Percentiles rank a stretch among this genome's conserved stretches.
Conservation (phyloP, 2,329 filamentous ascomycete genomes). For the Torrubiella hemipterigena region DNA sequence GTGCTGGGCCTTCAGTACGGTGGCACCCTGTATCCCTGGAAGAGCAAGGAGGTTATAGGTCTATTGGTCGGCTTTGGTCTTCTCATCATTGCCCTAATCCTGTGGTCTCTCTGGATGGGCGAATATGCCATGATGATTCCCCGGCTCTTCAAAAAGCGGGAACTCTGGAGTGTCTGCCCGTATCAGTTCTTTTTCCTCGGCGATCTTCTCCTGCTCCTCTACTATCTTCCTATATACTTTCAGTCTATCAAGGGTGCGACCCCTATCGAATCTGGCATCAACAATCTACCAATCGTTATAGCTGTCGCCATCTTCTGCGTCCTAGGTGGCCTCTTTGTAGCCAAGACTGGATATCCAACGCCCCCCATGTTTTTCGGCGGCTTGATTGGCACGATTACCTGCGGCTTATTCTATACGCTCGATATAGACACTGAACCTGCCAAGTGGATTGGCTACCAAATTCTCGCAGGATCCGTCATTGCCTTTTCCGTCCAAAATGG, state of each 20-base stretch:
- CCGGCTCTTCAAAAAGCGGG: slow-evolving; percentile 19
- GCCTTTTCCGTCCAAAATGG: slow-evolving; percentile 25
- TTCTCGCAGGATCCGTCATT: slow-evolving; percentile 25
- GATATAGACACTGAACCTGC: slow-evolving; percentile 14
- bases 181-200: slow-evolving; percentile 24
- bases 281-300: slow-evolving; percentile 24
- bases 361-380: slow-evolving; percentile 12
- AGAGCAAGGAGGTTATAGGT: slow-evolving; percentile 18
- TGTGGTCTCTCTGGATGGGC: slow-evolving; percentile 21
- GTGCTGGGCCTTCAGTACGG: slow-evolving; percentile 30
- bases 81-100: slow-evolving; percentile 16
- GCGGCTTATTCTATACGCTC: slow-evolving; percentile 21
- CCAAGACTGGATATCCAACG: slow-evolving; percentile 6
- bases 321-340: slow-evolving; percentile 23
- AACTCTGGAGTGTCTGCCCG: slow-evolving; percentile 15
- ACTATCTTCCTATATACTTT: slow-evolving; percentile 27
- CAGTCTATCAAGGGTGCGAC: slow-evolving; percentile 20
- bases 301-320: slow-evolving; percentile 28
- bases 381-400: slow-evolving; percentile 19
- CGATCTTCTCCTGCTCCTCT: slow-evolving; percentile 22
- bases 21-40: slow-evolving; percentile 25
- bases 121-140: slow-evolving; percentile 24
- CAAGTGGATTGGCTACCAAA: slow-evolving; percentile 31
- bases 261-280: slow-evolving; percentile 21
- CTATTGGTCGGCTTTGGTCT: slow-evolving; percentile 18